Evolutionary conservation across 2,329 filamentous ascomycete species (phyloP), one percentile per base, ranked within the genome.

Genomic region (Fonsecaea pedrosoi): DNA sequence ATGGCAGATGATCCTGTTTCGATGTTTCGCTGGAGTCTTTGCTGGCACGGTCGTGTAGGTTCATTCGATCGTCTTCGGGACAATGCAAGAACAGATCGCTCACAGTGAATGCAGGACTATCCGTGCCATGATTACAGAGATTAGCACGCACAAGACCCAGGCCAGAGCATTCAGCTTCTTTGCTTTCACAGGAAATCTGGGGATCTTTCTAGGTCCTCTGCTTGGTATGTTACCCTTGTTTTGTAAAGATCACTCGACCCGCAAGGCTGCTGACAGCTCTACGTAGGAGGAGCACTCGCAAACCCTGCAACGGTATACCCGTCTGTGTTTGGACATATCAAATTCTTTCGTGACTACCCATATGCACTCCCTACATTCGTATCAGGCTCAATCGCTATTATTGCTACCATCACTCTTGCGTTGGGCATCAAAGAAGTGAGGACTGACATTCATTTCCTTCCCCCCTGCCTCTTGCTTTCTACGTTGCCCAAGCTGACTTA

Each of bases 121-220:
- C 63, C 84, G 92, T 34, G 89, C 91, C 6, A 93, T 94, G 89
- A 83, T 94, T 35, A 85, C 86, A 18, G 92, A 95, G 77, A 87
- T 89, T 71, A 90, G 87, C 76, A 91, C 89, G 0, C 79, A 85
- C 4, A 83, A 85, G 69, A 93, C 89, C 0, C 91, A 94, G 77
- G 91, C 91, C 0, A 80, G 84, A 34, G 87, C 89, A 0, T 95
- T 94, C 74, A 89, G 89, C 73, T 90, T 87, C 82, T 94, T 94
- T 74, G 90, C 90, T 9, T 92, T 94, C 74, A 82, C 85, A 0
- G 87, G 87, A 4, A 94, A 94, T 70, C 25, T 94, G 8, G 92
- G 92, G 3, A 87, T 94, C 54, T 87, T 92, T 65, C 35, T 92
- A 1, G 92, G 91, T 0, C 90, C 91, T 2, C 73, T 92, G 8